These are phyloP conservation scores for Metarhizium anisopliae DNA, from an alignment of 2,329 filamentous ascomycete genomes.

Conservation along the genomic window DNA sequence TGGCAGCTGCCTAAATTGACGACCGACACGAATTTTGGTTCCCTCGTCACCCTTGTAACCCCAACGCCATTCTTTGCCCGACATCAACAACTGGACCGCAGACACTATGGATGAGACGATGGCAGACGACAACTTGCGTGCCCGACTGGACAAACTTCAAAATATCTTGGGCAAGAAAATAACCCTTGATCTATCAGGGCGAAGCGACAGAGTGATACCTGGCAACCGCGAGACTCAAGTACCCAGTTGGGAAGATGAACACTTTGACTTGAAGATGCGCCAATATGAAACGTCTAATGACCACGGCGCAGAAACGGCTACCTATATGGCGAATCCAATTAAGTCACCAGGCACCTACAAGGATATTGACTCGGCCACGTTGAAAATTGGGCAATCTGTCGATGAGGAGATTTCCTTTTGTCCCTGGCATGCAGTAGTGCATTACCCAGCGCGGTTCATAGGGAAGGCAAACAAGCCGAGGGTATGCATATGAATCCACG, in stretches of 20 bases:
- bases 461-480: slow-evolving; percentile 40
- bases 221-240: background rate
- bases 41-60: background rate
- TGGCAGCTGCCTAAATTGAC: slow-evolving; percentile 2
- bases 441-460: slow-evolving; percentile 53
- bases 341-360: background rate
- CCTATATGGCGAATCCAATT: background rate
- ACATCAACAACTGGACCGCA: background rate
- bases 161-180: slow-evolving; percentile 8
- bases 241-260: slow-evolving; percentile 1
- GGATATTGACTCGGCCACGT: slow-evolving; percentile 14
- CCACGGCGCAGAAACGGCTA: background rate
- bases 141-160: slow-evolving; percentile 9
- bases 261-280: background rate
- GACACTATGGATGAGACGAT: background rate
- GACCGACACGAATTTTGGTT: background rate
- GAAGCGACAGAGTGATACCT: background rate
- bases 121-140: slow-evolving; percentile 5
- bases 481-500: slow-evolving; percentile 18
- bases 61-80: background rate
- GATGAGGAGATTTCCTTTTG: slow-evolving; percentile 29
- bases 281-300: background rate
- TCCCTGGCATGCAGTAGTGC: slow-evolving; percentile 43
- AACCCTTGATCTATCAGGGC: slow-evolving; percentile 2
- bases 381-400: slow-evolving; percentile 16